A percentile compares a stretch with the other conserved stretches of the same genome.
phyloP scores from a whole-genome alignment of 1,139 yeast species.

The Meyerozyma guilliermondii region DNA sequence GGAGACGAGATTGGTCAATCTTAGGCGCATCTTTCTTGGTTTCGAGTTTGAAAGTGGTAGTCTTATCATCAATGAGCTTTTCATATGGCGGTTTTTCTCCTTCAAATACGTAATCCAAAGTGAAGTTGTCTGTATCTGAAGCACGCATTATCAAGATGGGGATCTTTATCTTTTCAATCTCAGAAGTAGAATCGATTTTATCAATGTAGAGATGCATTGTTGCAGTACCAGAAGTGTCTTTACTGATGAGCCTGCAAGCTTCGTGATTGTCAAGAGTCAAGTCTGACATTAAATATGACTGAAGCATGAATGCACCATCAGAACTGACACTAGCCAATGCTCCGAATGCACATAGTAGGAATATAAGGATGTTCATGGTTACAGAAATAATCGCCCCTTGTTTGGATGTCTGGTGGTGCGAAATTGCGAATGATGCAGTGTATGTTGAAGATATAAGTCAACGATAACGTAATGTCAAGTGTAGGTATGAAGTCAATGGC shows the following conservation, averaged over 20 bases:
- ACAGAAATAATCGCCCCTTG: not conserved
- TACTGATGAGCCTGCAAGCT: not conserved
- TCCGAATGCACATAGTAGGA: not conserved
- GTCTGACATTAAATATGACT: not conserved
- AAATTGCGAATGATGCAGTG: not conserved
- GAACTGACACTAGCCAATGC: not conserved
- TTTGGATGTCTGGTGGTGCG: not conserved
- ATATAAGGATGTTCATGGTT: not conserved
- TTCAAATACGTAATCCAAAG: slow-evolving; percentile 17
- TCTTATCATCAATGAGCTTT: slow-evolving; percentile 6
- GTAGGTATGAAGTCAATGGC: too few relatives aligned
- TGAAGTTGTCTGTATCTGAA: slow-evolving; percentile 19
- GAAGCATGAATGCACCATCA: not conserved
- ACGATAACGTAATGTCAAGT: not conserved
- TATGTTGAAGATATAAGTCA: not conserved
- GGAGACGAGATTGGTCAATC: slow-evolving; percentile 5
- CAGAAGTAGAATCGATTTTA: not conserved
- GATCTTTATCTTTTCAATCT: slow-evolving; percentile 7
- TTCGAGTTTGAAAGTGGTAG: slow-evolving; percentile 8
- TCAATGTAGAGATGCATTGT: not conserved
- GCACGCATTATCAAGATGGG: slow-evolving; percentile 25
- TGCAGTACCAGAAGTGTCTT: slow-evolving; percentile 1
- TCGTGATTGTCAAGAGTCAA: not conserved
- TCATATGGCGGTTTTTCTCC: slow-evolving; percentile 10
- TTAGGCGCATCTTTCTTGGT: not conserved